Percentiles rank a stretch among this genome's conserved stretches.
Evolutionary conservation across 1,284 basidiomycete species (phyloP).

Genomic region (Microstroma glucosiphilum): DNA sequence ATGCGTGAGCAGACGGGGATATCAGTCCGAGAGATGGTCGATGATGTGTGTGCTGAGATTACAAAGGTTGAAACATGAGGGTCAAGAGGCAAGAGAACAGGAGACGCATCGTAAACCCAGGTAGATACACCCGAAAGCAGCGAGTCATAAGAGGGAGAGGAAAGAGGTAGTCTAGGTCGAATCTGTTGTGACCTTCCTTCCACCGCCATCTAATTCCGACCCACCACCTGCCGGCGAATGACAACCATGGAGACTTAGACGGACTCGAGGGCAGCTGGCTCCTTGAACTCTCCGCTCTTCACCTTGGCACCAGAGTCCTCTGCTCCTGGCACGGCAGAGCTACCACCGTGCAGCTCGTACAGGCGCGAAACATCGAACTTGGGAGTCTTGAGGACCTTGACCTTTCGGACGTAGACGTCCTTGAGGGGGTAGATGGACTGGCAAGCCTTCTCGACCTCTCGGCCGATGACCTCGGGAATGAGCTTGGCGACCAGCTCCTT

Average conservation of each 20-base stretch:
- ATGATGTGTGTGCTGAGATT: too few species aligned
- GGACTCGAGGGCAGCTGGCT: conserved; percentile 76
- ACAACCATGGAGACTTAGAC: conserved; percentile 49
- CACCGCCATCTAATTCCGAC: too few species aligned
- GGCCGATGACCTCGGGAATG: conserved; percentile 95
- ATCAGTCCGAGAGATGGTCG: too few species aligned
- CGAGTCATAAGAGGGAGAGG: too few species aligned
- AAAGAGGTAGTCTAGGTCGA: too few species aligned
- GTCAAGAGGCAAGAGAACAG: too few species aligned
- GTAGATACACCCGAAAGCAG: too few species aligned
- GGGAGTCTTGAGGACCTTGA: conserved; percentile 82
- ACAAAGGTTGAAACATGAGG: too few species aligned
- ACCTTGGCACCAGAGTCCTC: conserved; percentile 83
- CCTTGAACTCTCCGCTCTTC: conserved; percentile 78
- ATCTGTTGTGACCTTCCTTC: too few species aligned
- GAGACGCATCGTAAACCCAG: too few species aligned
- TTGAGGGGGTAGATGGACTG: conserved; percentile 88
- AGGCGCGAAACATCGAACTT: conserved; percentile 94
- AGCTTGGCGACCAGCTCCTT: conserved; percentile 96
- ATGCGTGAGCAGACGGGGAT: too few species aligned
- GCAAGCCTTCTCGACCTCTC: conserved; percentile 98
- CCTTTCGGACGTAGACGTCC: conserved; percentile 93
- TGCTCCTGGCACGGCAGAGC: conserved; percentile 52
- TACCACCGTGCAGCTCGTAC: conserved; percentile 90
- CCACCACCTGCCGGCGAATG: too few species aligned